Conservation (phyloP, 257 asterid genomes). For the Anisodus acutangulus region DNA sequence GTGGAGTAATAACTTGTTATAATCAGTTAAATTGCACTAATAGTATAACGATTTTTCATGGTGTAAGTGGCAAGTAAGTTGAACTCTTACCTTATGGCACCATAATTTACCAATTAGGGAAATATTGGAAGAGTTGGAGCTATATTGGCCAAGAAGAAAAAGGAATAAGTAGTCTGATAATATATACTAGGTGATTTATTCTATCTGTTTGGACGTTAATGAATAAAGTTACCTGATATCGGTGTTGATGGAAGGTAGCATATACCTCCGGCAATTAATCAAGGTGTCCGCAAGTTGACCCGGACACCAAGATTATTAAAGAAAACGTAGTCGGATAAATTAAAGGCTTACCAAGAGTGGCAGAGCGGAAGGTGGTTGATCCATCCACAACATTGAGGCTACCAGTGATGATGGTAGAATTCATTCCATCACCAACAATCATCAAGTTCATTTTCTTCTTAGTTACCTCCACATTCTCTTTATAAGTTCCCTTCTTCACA, state of each 20-base stretch:
- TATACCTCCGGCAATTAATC: too few species aligned
- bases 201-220: too few species aligned
- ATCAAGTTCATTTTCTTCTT: conserved; percentile 50
- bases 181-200: too few species aligned
- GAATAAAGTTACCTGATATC: too few species aligned
- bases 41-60: neutral
- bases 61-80: neutral
- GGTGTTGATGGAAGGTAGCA: too few species aligned
- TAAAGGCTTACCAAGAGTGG: conserved; percentile 55
- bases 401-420: conserved; percentile 51
- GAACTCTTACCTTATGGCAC: neutral
- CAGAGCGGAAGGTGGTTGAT: conserved; percentile 55
- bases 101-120: neutral
- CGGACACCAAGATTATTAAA: neutral
- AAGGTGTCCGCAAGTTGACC: neutral
- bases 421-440: conserved; percentile 66
- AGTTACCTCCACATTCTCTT: conserved; percentile 55
- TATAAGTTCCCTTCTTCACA: conserved; percentile 55
- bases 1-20: neutral
- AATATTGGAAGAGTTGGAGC: neutral
- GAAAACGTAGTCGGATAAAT: neutral
- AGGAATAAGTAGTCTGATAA: neutral
- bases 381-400: conserved; percentile 54
- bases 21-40: neutral
- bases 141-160: neutral